Evolutionary conservation across 345 rosid species (phyloP).

Genomic region (Salix brachista): DNA sequence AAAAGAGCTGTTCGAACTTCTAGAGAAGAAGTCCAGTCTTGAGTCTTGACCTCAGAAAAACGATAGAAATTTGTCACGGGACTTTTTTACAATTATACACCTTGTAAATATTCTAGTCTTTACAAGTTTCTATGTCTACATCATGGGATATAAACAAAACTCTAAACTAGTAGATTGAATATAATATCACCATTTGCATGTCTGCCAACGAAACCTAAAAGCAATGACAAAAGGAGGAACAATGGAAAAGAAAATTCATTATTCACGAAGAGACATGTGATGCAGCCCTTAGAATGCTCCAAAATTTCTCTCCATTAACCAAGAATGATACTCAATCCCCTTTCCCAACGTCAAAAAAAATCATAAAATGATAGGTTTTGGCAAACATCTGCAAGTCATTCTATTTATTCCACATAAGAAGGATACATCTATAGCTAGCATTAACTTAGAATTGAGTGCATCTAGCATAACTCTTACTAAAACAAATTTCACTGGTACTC

Average conservation of each 20-base stretch:
- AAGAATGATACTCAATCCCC: not conserved
- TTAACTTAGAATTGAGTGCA: not conserved
- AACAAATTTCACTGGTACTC: not conserved
- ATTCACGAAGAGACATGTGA: not conserved
- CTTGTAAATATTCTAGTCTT: no score
- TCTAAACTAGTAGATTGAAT: not conserved
- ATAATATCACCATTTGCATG: not conserved
- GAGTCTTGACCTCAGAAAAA: not conserved
- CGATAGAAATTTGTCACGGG: not conserved
- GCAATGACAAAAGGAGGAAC: not conserved
- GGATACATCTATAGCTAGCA: not conserved
- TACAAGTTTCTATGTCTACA: not conserved
- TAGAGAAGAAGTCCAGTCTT: constrained; percentile 34
- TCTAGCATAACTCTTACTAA: not conserved
- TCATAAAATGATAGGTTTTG: not conserved
- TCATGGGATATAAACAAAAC: not conserved
- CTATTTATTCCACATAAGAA: not conserved
- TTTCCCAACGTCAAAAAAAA: not conserved
- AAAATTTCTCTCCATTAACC: not conserved
- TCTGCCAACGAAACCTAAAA: not conserved
- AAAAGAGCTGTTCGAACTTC: constrained; percentile 73
- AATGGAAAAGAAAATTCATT: not conserved
- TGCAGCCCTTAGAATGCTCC: not conserved
- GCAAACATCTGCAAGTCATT: not conserved
- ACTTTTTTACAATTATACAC: no score